phyloP scores from a whole-genome alignment of 805 yeast species.

The Saccharomyces eubayanus region DNA sequence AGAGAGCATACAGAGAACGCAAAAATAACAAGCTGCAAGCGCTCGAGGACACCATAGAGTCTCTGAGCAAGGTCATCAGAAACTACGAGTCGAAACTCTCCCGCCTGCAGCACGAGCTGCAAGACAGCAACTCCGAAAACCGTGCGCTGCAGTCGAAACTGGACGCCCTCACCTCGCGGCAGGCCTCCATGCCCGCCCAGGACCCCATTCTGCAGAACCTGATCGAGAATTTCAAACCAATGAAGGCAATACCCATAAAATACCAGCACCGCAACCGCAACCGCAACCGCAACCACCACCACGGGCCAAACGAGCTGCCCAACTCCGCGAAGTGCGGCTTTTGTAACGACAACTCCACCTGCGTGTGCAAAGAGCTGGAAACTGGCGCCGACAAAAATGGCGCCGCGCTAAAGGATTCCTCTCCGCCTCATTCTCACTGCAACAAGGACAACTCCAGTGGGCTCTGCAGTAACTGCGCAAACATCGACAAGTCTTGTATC shows the following conservation, averaged over 20 bases:
- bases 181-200: constrained; percentile 16
- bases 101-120: constrained; percentile 32
- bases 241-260: constrained; percentile 44
- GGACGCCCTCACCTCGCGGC: constrained; percentile 9
- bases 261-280: constrained; percentile 12
- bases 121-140: constrained; percentile 3
- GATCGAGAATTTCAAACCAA: constrained; percentile 42
- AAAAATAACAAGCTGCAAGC: constrained; percentile 76
- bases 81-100: constrained; percentile 52
- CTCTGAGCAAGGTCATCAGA: constrained; percentile 42
- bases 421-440: constrained; percentile 16
- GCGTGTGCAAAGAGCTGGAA: constrained; percentile 79
- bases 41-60: constrained; percentile 43
- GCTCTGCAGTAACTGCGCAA: constrained; percentile 41
- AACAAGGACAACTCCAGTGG: constrained; percentile 8
- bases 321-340: constrained; percentile 57
- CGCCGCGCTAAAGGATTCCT: constrained; percentile 9
- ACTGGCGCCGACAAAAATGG: constrained; percentile 27
- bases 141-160: constrained; percentile 8
- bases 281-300: constrained; percentile 12
- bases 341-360: constrained; percentile 85
- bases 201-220: constrained; percentile 27
- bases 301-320: constrained; percentile 1
- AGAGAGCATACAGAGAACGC: constrained; percentile 81
- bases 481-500: constrained; percentile 27